Evolutionary conservation across 2,329 filamentous ascomycete genomes (phyloP).

Genomic region (Aspergillus unguis): DNA sequence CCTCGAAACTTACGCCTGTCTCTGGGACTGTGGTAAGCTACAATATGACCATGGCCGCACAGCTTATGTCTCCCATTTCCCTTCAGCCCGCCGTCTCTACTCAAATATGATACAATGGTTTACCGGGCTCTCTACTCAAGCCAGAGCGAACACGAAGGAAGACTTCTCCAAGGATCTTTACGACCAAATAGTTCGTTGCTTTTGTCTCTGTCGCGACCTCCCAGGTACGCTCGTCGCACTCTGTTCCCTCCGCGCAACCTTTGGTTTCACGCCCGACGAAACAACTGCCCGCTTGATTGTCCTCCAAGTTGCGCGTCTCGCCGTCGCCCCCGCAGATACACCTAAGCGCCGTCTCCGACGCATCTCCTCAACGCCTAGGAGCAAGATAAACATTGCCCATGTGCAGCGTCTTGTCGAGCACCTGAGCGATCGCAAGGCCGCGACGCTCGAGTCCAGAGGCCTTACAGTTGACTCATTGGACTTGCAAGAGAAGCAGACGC

Average conservation of each 20-base stretch:
- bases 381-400: constrained; percentile 44
- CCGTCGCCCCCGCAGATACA: constrained; percentile 33
- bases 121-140: constrained; percentile 29
- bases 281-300: constrained; percentile 48
- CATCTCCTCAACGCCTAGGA: constrained; percentile 39
- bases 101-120: constrained; percentile 50
- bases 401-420: constrained; percentile 45
- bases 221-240: constrained; percentile 50
- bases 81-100: constrained; percentile 46
- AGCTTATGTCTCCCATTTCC: constrained; percentile 47
- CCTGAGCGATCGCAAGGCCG: constrained; percentile 39
- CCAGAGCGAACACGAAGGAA: constrained; percentile 27
- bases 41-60: constrained; percentile 48
- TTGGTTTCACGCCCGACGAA: constrained; percentile 46
- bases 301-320: constrained; percentile 48
- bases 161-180: constrained; percentile 50
- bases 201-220: constrained; percentile 50
- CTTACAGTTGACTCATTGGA: constrained; percentile 35
- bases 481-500: constrained; percentile 35
- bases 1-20: constrained; percentile 64
- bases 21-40: constrained; percentile 57
- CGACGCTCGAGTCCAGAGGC: constrained; percentile 31
- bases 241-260: constrained; percentile 43
- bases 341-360: constrained; percentile 40
- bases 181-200: constrained; percentile 51